These are phyloP conservation scores for Nothophoma quercina DNA, from an alignment of 2,329 filamentous ascomycete species.

Conservation along the genomic window DNA sequence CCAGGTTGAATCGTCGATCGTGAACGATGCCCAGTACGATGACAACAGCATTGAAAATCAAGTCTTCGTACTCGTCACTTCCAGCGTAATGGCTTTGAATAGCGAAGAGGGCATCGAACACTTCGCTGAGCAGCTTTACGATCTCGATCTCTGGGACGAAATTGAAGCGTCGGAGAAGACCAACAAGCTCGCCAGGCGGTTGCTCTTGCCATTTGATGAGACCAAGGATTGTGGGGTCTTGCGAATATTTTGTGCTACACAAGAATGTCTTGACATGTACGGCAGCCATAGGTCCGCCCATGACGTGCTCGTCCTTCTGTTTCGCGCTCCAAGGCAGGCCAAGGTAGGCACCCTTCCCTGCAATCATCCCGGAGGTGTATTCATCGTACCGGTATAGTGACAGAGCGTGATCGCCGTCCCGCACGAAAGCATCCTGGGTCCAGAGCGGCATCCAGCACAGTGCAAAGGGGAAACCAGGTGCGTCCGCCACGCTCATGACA, in stretches of 20 bases:
- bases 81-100: constrained; percentile 91
- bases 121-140: constrained; percentile 88
- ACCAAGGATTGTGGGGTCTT: constrained; percentile 85
- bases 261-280: constrained; percentile 83
- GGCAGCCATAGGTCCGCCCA: constrained; percentile 76
- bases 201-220: constrained; percentile 87
- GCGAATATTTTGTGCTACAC: constrained; percentile 93
- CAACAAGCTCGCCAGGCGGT: constrained; percentile 73
- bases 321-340: constrained; percentile 80
- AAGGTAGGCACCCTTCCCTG: constrained; percentile 86
- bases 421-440: constrained; percentile 88
- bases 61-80: constrained; percentile 89
- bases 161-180: constrained; percentile 80
- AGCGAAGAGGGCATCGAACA: constrained; percentile 89
- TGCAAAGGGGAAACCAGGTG: constrained; percentile 87
- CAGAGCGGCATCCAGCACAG: constrained; percentile 93
- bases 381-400: constrained; percentile 93
- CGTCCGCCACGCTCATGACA: constrained; percentile 87
- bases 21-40: constrained; percentile 92
- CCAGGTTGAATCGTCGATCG: constrained; percentile 90
- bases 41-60: constrained; percentile 89
- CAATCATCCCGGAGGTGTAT: constrained; percentile 75
- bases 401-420: constrained; percentile 82
- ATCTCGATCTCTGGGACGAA: constrained; percentile 98
- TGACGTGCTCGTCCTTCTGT: constrained; percentile 76